Base-by-base conservation (phyloP, 768 basidiomycete species). In the Steccherinum ochraceum region DNA sequence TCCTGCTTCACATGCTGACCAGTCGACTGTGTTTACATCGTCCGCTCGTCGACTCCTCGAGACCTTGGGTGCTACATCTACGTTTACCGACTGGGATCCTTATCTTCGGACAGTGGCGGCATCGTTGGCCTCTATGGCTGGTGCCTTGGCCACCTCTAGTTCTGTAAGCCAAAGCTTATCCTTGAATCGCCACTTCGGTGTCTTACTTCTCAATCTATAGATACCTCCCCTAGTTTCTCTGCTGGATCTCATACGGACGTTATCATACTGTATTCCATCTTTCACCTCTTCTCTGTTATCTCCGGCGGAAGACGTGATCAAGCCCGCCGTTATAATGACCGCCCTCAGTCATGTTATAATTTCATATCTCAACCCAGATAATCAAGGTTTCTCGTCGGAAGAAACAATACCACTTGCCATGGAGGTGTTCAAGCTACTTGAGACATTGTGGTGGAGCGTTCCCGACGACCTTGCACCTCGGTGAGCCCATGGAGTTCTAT, bases 361-460 rank as follows among this genome's bases (percentile, higher is more conserved):
- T 23, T 57, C 68, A 20, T 67, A 77, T 40, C 65, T 77, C 16
- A 54, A 56, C 10, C 70, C 73, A 21, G 66, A 62, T 39, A 58
- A 61, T 16, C 19, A 40, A 18, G 27, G 44, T 12, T 10, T 27
- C 26, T 12, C 46, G 42, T 12, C 18, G 23, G 25, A 46, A 30
- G 13, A 40, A 7, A 12, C 16, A 5, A 13, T 50, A 1, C 12
- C n/a, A 2, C 39, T 85, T 3, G 75, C 69, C 21, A 61, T 56
- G 35, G 74, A 77, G 55, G 66, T 67, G 0, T 49, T 81, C 1
- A 66, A 67, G 5, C 66, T 88, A 12, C 64, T 86, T 12, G 81
- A 86, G 59, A 69, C 72, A 0, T 55, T 87, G 24, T 75, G 74
- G 49, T 79, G 75, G 70, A 70, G 70, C 50, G 61, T 69, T 24